These are phyloP conservation scores for Lantana camara DNA, from an alignment of 257 asterid genomes.

Conservation along the genomic window DNA sequence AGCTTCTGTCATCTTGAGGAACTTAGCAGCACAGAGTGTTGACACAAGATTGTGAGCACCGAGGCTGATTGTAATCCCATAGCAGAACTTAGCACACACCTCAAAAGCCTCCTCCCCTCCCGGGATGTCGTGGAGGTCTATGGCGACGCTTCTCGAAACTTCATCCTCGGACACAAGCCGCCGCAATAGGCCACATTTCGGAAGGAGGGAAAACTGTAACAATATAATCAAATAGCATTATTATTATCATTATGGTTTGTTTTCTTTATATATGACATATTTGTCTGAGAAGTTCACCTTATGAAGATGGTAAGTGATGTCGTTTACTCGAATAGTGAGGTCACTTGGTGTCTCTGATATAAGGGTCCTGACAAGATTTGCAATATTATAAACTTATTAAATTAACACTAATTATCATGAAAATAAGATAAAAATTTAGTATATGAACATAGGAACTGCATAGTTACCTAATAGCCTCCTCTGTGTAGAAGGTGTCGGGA, in stretches of 20 bases:
- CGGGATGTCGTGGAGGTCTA: conserved; percentile 69
- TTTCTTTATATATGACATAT: background rate
- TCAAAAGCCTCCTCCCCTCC: conserved; percentile 83
- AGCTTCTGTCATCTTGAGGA: conserved; percentile 68
- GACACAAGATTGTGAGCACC: conserved; percentile 69
- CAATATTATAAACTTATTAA: too few species aligned
- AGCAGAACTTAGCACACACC: conserved; percentile 76
- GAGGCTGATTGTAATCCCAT: conserved; percentile 70
- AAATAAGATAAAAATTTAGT: too few species aligned
- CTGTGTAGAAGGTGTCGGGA: conserved; percentile 69
- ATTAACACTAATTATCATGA: too few species aligned
- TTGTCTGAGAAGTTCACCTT: conserved; percentile 37
- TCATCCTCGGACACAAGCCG: conserved; percentile 41
- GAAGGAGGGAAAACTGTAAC: conserved; percentile 65
- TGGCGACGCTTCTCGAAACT: conserved; percentile 36
- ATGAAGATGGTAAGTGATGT: conserved; percentile 48
- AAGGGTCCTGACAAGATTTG: conserved; percentile 39
- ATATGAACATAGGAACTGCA: background rate
- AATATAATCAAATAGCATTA: conserved; percentile 25
- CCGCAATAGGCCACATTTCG: conserved; percentile 64
- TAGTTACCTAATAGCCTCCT: conserved; percentile 57
- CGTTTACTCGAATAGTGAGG: conserved; percentile 47
- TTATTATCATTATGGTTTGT: background rate
- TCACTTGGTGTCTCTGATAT: conserved; percentile 54
- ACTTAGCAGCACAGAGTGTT: conserved; percentile 68